A percentile compares a stretch with the other conserved stretches of the same genome.
phyloP scores from a whole-genome alignment of 345 rosid species.

The Camelina hispida region DNA sequence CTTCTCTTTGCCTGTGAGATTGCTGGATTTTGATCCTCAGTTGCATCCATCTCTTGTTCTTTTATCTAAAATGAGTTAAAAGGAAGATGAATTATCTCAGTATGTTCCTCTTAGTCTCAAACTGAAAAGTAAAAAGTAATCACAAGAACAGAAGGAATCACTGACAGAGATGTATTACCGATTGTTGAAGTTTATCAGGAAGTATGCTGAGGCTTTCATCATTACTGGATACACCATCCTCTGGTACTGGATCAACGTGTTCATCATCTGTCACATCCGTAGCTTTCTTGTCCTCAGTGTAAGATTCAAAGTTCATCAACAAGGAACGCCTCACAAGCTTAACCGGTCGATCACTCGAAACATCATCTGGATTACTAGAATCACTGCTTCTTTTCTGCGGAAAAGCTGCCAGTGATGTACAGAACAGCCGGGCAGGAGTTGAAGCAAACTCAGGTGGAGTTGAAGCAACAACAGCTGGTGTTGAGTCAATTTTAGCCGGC shows the following conservation, averaged over 20 bases:
- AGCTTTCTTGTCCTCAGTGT: constrained; percentile 37
- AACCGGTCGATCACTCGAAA: constrained; percentile 41
- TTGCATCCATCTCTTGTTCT: constrained; percentile 65
- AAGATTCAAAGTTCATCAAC: constrained; percentile 66
- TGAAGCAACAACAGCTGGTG: constrained; percentile 39
- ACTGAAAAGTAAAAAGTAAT: background rate
- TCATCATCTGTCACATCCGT: constrained; percentile 37
- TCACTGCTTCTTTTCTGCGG: constrained; percentile 55
- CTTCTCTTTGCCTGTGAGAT: constrained; percentile 78
- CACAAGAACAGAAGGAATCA: background rate
- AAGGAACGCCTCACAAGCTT: constrained; percentile 64
- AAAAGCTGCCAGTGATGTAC: constrained; percentile 51
- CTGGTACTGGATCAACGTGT: constrained; percentile 20
- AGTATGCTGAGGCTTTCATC: constrained; percentile 57
- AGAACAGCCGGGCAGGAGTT: constrained; percentile 59
- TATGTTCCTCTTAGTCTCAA: background rate
- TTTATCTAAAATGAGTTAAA: constrained; percentile 56
- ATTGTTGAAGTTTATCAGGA: constrained; percentile 54
- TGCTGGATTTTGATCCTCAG: constrained; percentile 72
- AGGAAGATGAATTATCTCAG: background rate
- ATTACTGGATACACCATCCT: constrained; percentile 42
- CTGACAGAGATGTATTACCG: constrained; percentile 49
- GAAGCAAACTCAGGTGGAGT: constrained; percentile 67
- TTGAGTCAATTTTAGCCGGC: constrained; percentile 30
- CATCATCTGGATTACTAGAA: constrained; percentile 53